These are phyloP conservation scores for Raphanus sativus DNA, from an alignment of 345 rosid genomes.

Conservation along the genomic window DNA sequence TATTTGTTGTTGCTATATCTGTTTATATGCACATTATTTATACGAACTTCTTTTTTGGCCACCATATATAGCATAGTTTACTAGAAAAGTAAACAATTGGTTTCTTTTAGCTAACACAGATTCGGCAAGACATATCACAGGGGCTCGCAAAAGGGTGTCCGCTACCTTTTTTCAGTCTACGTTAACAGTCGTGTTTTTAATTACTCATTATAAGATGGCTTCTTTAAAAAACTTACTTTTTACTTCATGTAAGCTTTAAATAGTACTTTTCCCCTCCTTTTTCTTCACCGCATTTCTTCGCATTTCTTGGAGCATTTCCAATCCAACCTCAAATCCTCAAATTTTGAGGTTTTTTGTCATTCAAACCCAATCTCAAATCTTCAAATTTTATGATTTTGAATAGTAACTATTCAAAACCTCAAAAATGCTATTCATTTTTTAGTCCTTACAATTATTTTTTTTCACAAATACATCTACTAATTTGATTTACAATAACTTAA, in stretches of 20 bases:
- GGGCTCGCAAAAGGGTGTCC: constrained; percentile 37
- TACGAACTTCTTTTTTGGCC: background rate
- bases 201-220: constrained; percentile 22
- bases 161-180: constrained; percentile 34
- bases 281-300: constrained; percentile 4
- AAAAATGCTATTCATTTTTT: too few relatives aligned
- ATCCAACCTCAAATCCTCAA: too few relatives aligned
- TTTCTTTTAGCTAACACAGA: constrained; percentile 29
- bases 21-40: background rate
- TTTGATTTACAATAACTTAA: too few relatives aligned
- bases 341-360: too few relatives aligned
- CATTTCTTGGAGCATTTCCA: too few relatives aligned
- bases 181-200: constrained; percentile 28
- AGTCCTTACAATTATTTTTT: too few relatives aligned
- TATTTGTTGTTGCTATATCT: background rate
- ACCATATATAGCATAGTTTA: constrained; percentile 11
- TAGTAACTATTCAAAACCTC: too few relatives aligned
- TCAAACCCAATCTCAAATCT: too few relatives aligned
- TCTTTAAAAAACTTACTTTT: constrained; percentile 21
- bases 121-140: constrained; percentile 33
- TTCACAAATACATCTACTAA: too few relatives aligned
- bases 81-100: background rate
- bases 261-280: background rate
- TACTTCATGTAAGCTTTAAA: constrained; percentile 34
- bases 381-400: too few relatives aligned